Evolutionary conservation across 75 land plant genomes (phyloP).

Genomic region (Ceratopteris richardii): DNA sequence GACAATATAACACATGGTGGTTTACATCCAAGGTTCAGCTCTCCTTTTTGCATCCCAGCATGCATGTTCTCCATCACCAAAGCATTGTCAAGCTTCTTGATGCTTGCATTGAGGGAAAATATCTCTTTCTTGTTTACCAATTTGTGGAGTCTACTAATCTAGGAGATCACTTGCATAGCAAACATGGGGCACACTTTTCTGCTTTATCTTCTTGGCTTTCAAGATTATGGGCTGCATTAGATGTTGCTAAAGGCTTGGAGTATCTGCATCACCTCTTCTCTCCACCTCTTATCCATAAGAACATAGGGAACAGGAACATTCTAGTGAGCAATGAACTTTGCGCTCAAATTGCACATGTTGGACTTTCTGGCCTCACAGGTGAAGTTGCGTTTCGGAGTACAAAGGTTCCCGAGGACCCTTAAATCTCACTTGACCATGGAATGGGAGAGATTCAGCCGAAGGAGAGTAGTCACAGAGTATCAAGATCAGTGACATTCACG

Average conservation of each 20-base stretch:
- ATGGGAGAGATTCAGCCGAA: no score
- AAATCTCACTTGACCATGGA: not conserved
- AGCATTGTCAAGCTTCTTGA: conserved; percentile 23
- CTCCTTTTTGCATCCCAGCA: no score
- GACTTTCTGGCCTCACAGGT: conserved; percentile 22
- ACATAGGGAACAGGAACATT: conserved; percentile 28
- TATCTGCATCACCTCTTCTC: conserved; percentile 25
- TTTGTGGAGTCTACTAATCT: no score
- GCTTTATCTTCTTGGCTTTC: conserved; percentile 19
- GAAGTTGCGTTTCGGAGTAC: not conserved
- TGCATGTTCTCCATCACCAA: conserved; percentile 12
- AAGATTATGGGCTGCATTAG: conserved; percentile 23
- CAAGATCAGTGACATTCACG: conserved; percentile 62
- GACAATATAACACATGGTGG: no score
- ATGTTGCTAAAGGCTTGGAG: conserved; percentile 36
- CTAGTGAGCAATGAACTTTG: no score
- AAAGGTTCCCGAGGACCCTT: not conserved
- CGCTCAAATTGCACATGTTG: conserved; percentile 28
- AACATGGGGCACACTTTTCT: conserved; percentile 10
- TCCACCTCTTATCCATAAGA: conserved; percentile 28
- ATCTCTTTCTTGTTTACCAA: no score
- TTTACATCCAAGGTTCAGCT: no score
- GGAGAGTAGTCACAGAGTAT: conserved; percentile 11
- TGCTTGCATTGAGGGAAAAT: no score
- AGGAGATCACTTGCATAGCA: conserved; percentile 19